Base-by-base conservation (phyloP, 495 filamentous ascomycete species). In the Penicillium tannophilum region DNA sequence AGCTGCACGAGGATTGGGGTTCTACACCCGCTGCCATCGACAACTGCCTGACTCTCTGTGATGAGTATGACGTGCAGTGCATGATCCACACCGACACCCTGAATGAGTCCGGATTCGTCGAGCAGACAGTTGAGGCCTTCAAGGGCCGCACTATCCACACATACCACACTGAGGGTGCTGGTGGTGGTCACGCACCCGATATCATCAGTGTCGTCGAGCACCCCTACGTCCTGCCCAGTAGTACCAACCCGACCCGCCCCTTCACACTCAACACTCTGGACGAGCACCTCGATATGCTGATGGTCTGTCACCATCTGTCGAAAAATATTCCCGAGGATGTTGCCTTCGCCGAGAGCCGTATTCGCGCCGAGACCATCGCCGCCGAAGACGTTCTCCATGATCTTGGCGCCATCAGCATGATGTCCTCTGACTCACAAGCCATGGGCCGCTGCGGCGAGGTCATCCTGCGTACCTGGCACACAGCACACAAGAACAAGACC, bases 401-500 rank as follows among this genome's bases (percentile, higher is more conserved):
- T 62, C 78, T 97, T 0, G 94, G 94, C 45, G 94, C 94, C 35
- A 97, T 98, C 76, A 90, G 86, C 70, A 98, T 98, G 95, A 97
- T 98, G 93, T 90, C 86, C 47, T 92, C 88, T 3, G 94, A 98
- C 76, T 94, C 90, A 16, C 94, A 98, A 74, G 94, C 94, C 50
- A 98, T 98, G 94, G 94, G 94, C 54, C 88, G 94, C 45, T 95
- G 91, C 70, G 94, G 94, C 55, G 94, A 98, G 73, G 94, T 98
- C 46, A 86, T 98, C 59, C 79, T 96, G 47, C 85, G 94, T 14
- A 98, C 95, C 0, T 98, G 94, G 94, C 91, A 97, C 72, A 98
- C 94, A 3, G 94, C 94, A 1, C 93, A 96, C 76, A 98, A 98
- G 83, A 98, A 98, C 69, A 97, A 96, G 73, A 65, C 85, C 14